phyloP scores from a whole-genome alignment of 768 basidiomycete species.

The Phlegmacium glaucopus region DNA sequence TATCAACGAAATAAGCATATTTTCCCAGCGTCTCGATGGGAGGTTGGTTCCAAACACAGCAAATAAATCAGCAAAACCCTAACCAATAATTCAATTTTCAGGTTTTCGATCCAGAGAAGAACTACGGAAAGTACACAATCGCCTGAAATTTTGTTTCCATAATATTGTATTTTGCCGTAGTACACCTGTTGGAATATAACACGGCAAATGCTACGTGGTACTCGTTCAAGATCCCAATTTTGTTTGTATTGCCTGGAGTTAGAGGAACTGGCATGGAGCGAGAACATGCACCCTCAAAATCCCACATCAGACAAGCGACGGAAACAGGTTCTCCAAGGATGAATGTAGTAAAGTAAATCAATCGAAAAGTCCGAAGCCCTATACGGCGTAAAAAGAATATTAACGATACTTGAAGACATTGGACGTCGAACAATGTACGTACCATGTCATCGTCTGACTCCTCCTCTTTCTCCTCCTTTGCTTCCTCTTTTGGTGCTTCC shows the following conservation, averaged over 20 bases:
- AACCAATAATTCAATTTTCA: slow-evolving; percentile 19
- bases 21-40: slow-evolving; percentile 96
- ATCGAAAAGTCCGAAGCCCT: slow-evolving; percentile 98
- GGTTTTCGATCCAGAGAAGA: slow-evolving; percentile 94
- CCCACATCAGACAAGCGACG: too few species aligned
- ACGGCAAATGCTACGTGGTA: too few species aligned
- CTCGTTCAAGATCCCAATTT: too few species aligned
- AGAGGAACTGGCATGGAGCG: too few species aligned
- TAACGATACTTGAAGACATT: neutral
- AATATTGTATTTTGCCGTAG: neutral
- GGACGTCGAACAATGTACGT: slow-evolving; percentile 20
- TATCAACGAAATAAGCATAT: slow-evolving; percentile 97
- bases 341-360: slow-evolving; percentile 32
- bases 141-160: slow-evolving; percentile 23
- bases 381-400: slow-evolving; percentile 1
- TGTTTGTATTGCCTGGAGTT: too few species aligned
- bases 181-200: too few species aligned
- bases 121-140: slow-evolving; percentile 90
- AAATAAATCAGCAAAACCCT: neutral
- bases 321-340: too few species aligned
- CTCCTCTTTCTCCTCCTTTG: slow-evolving; percentile 86
- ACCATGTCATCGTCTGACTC: slow-evolving; percentile 92
- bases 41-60: slow-evolving; percentile 48
- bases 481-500: slow-evolving; percentile 74
- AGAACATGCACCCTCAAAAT: too few species aligned